A percentile compares a stretch with the other conserved stretches of the same genome.
phyloP scores from a whole-genome alignment of 2,329 filamentous ascomycete species.

The Fusarium palustre region DNA sequence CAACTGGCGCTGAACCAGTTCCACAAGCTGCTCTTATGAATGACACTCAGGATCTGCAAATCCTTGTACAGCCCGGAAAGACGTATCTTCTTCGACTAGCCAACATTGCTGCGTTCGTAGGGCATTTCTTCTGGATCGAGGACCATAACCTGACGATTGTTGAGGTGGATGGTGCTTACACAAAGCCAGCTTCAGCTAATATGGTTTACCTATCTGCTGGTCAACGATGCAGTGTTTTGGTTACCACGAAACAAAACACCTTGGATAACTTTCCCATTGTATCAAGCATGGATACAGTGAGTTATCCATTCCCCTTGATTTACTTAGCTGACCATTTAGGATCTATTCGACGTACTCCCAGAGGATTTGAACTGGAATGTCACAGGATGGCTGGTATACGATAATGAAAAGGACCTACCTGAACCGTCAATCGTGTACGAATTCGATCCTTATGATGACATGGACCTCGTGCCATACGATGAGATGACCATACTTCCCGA shows the following conservation, averaged over 20 bases:
- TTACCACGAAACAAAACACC: constrained; percentile 71
- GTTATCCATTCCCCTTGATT: constrained; percentile 18
- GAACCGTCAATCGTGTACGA: constrained; percentile 67
- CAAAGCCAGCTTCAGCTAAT: constrained; percentile 67
- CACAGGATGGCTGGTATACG: constrained; percentile 73
- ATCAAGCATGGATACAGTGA: constrained; percentile 75
- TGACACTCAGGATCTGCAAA: constrained; percentile 70
- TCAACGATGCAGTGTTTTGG: constrained; percentile 72
- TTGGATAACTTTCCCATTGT: constrained; percentile 74
- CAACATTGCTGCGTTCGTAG: constrained; percentile 78
- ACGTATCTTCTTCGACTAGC: constrained; percentile 61
- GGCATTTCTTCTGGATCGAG: constrained; percentile 75
- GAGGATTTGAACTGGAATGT: constrained; percentile 74
- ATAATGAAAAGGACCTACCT: constrained; percentile 59
- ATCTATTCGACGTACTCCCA: constrained; percentile 77
- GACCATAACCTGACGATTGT: constrained; percentile 75
- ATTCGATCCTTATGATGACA: constrained; percentile 79
- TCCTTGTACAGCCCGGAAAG: constrained; percentile 71
- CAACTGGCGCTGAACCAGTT: constrained; percentile 71
- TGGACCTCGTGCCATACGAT: constrained; percentile 76
- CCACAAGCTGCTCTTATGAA: constrained; percentile 78
- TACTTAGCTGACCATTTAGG: constrained; percentile 51
- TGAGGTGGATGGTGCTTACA: constrained; percentile 79
- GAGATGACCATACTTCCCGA: constrained; percentile 68
- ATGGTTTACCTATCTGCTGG: constrained; percentile 76